Base-by-base conservation (phyloP, 495 filamentous ascomycete genomes). In the Penicillium alfredii region DNA sequence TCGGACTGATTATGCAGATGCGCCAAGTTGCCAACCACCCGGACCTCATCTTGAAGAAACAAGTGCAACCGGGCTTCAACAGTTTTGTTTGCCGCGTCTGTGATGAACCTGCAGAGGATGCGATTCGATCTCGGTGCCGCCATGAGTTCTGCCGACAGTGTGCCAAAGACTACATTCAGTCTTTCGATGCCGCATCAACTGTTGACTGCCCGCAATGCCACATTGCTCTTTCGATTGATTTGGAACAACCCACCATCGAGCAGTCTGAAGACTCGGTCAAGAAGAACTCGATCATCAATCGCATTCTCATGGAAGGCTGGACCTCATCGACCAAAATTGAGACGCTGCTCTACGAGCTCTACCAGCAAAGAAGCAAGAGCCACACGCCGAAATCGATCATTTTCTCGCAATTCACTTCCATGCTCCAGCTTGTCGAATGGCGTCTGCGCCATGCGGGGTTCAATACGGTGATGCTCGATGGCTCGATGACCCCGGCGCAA, bases 251-350 rank as follows among this genome's bases (percentile, higher is more conserved):
- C 0, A 87, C 89, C 31, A 84, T 95, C 25, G 90, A 92, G 58
- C 86, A 94, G 60, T 84, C 94, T 38, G 81, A 85, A 51, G 73
- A 77, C 11, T 54, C 74, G 16, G 76, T 94, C 18, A 95, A 95
- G 74, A 94, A 94, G 58, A 84, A 77, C 4, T 92, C 86, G 7
- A 97, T 98, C 60, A 94, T 95, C 68, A 95, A 94, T 58, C 83
- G 92, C 25, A 96, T 97, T 55, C 81, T 86, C 52, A 95, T 96
- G 90, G 84, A 89, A 45, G 80, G 94, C 46, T 98, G 92, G 92
- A 94, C 86, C 1, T 93, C 86, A 1, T 94, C 88, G 3, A 94
- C 90, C 28, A 98, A 98, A 66, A 98, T 98, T 45, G 92, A 98
- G 68, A 81, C 89, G 53, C 74, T 97, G 8, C 80, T 97, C 9